phyloP scores from a whole-genome alignment of 441 rosid species.

The Bruguiera hainesii region DNA sequence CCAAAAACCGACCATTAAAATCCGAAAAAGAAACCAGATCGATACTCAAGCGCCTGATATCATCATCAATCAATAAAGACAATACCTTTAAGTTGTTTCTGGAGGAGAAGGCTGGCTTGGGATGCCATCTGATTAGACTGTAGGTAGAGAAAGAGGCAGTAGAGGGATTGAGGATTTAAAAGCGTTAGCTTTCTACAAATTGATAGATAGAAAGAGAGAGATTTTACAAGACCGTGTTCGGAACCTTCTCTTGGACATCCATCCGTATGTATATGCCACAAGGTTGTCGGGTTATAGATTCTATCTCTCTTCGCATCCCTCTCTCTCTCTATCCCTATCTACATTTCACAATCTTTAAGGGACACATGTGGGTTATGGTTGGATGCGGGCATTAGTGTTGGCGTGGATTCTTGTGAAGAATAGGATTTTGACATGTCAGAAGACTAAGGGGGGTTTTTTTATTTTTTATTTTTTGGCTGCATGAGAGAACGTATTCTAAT shows the following conservation, averaged over 20 bases:
- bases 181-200: too few species aligned
- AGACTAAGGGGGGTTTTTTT: too few species aligned
- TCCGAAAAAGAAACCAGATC: not conserved
- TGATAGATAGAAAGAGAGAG: not conserved
- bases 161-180: too few species aligned
- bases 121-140: slow-evolving; percentile 33
- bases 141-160: slow-evolving; percentile 1
- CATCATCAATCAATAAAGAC: not conserved
- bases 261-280: too few species aligned
- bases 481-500: too few species aligned
- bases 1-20: slow-evolving; percentile 18
- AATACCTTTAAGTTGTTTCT: slow-evolving; percentile 73
- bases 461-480: too few species aligned
- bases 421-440: too few species aligned
- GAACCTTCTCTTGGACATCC: too few species aligned
- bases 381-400: too few species aligned
- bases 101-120: slow-evolving; percentile 78
- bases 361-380: not conserved
- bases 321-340: not conserved
- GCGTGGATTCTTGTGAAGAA: too few species aligned
- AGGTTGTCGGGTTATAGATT: too few species aligned
- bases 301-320: not conserved
- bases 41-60: not conserved
- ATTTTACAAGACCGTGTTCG: too few species aligned
- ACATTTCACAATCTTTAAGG: not conserved